Base-by-base conservation (phyloP, 345 rosid species). In the Lepidium sativum region DNA sequence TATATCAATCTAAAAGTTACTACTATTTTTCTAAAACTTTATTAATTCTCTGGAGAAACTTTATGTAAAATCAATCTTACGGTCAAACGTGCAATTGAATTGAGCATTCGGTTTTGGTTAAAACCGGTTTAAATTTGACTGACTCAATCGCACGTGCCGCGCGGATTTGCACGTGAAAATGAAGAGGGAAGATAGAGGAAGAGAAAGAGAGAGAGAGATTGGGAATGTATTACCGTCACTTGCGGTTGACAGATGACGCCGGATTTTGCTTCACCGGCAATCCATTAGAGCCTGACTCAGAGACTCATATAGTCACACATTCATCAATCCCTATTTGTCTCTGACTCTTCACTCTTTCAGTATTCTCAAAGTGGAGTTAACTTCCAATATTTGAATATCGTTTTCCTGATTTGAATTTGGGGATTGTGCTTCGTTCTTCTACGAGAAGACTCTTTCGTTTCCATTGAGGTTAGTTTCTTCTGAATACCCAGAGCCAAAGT, bases 221-320 rank as follows among this genome's bases (percentile, higher is more conserved):
- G 14, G 39, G 37, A 47, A 18, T 70, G 14, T 39, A 43, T 9
- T 71, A 45, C 20, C 65, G 64, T 71, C 75, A 71, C 70, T 63
- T 38, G 64, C 64, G 69, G 75, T 70, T 70, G 25, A 63, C 58
- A 54, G 14, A 63, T 15, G 65, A 45, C 69, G 69, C 65, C 70
- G 75, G 75, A 48, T 23, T 48, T 40, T 71, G 17, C 65, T 47
- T 47, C 69, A 63, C 75, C 69, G 69, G 69, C 37, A 63, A 34
- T 39, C 63, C 25, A 13, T 61, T 27, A 27, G 23, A 51, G 29
- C 45, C 17, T 14, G 15, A 34, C 3, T 60, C 17, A 32, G 2
- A 42, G 9, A 37, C 54, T 20, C 40, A 6, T 6, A 27, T 27
- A 6, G 7, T 27, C 39, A 32, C 45, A 11, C 63, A 33, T 20